phyloP scores from a whole-genome alignment of 169 alveolate genomes.

The Plasmodium knowlesi region DNA sequence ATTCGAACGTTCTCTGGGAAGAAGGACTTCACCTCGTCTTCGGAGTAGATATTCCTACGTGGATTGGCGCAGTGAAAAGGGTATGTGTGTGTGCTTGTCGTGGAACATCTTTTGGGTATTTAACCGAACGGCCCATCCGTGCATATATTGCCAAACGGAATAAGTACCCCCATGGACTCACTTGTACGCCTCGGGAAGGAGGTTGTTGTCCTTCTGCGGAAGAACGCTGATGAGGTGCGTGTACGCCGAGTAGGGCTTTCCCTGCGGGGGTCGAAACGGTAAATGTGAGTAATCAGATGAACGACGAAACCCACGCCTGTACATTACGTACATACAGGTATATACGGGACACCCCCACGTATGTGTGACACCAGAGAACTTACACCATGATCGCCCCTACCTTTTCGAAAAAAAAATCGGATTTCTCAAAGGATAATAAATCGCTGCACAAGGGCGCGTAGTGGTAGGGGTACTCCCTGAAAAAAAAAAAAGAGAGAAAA shows the following conservation, averaged over 20 bases:
- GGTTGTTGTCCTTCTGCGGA: conserved; percentile 72
- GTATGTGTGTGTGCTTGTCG: neutral
- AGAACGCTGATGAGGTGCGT: conserved; percentile 68
- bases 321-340: neutral
- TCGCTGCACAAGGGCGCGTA: conserved; percentile 74
- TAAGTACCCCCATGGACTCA: neutral
- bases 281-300: neutral
- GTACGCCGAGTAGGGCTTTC: conserved; percentile 69
- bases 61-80: neutral
- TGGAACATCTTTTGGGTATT: neutral
- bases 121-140: neutral
- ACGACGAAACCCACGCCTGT: neutral
- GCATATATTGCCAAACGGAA: neutral
- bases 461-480: conserved; percentile 81
- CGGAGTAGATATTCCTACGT: conserved; percentile 55
- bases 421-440: conserved; percentile 62
- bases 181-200: conserved; percentile 74
- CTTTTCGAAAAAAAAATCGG: conserved; percentile 74
- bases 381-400: neutral
- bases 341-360: neutral
- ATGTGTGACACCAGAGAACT: too few species aligned
- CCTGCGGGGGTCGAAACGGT: conserved; percentile 12
- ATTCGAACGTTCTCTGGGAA: conserved; percentile 70
- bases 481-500: neutral
- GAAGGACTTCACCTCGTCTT: conserved; percentile 73